A percentile compares a stretch with the other conserved stretches of the same genome.
These are phyloP conservation scores for Cladosporium sp. DNA, from an alignment of 2,329 filamentous ascomycete species.

Conservation along the genomic window DNA sequence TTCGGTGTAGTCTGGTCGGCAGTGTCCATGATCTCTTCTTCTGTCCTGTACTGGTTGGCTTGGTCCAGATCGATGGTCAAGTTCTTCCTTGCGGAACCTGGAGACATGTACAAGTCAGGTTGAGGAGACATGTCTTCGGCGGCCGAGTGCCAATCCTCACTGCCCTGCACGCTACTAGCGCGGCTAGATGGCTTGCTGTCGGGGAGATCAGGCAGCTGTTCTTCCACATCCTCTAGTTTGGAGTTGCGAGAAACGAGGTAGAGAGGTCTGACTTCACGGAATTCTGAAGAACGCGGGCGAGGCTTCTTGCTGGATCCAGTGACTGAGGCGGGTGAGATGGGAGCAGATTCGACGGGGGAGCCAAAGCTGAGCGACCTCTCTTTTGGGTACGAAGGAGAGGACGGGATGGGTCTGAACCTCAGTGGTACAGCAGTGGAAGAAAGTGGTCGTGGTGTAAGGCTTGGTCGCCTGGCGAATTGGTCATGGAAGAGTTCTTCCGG, in stretches of 20 bases:
- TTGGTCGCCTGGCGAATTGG: neutral
- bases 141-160: constrained; percentile 49
- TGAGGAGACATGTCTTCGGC: constrained; percentile 35
- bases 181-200: constrained; percentile 46
- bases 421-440: constrained; percentile 39
- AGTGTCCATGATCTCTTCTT: constrained; percentile 58
- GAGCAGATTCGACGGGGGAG: constrained; percentile 22
- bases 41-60: constrained; percentile 24
- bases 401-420: constrained; percentile 34
- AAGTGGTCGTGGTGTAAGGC: constrained; percentile 21
- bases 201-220: constrained; percentile 54
- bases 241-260: constrained; percentile 73
- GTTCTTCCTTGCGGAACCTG: constrained; percentile 8
- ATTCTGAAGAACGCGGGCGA: constrained; percentile 24
- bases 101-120: constrained; percentile 10
- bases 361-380: constrained; percentile 36
- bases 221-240: constrained; percentile 45
- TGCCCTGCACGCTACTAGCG: constrained; percentile 39
- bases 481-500: neutral
- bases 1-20: constrained; percentile 66
- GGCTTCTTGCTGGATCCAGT: constrained; percentile 18
- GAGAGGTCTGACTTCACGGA: constrained; percentile 71
- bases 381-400: constrained; percentile 28
- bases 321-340: constrained; percentile 22
- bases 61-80: constrained; percentile 30